These are phyloP conservation scores for Lentithecium fluviatile DNA, from an alignment of 495 filamentous ascomycete genomes.

Conservation along the genomic window DNA sequence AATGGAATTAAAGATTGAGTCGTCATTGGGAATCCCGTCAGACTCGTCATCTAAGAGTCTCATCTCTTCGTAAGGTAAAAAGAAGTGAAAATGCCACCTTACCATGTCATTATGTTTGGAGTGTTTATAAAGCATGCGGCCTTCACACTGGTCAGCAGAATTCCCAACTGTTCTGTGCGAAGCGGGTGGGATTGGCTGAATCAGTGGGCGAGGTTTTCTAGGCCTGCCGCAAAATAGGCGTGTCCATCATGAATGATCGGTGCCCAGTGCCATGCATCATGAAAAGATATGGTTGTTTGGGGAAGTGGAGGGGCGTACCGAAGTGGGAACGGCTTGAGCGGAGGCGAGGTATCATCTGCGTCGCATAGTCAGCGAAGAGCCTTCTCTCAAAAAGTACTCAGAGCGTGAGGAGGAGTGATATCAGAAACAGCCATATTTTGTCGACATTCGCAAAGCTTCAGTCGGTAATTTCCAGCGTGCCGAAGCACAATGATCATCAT, in stretches of 20 bases:
- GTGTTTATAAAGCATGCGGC: neutral
- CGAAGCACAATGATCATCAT: conserved; percentile 82
- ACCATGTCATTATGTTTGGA: neutral
- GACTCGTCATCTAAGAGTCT: conserved; percentile 83
- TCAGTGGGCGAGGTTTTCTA: conserved; percentile 99
- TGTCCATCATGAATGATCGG: conserved; percentile 86
- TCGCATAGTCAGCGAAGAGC: neutral
- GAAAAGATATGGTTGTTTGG: conserved; percentile 22
- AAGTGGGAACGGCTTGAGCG: neutral
- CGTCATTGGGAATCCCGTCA: conserved; percentile 77
- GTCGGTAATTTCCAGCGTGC: conserved; percentile 99
- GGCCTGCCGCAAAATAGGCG: conserved; percentile 94
- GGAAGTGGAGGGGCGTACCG: conserved; percentile 15
- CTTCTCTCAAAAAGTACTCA: neutral
- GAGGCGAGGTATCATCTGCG: neutral
- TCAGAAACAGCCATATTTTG: conserved; percentile 92
- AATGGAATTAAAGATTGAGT: conserved; percentile 73
- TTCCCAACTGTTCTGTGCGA: neutral
- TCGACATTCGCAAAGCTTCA: conserved; percentile 81
- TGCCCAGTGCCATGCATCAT: conserved; percentile 99
- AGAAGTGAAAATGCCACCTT: neutral
- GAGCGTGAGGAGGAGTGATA: conserved; percentile 35
- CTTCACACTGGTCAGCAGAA: neutral
- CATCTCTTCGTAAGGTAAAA: conserved; percentile 54
- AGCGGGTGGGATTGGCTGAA: conserved; percentile 28